phyloP scores from a whole-genome alignment of 2,329 filamentous ascomycete genomes.

The Periglandula ipomoeae region DNA sequence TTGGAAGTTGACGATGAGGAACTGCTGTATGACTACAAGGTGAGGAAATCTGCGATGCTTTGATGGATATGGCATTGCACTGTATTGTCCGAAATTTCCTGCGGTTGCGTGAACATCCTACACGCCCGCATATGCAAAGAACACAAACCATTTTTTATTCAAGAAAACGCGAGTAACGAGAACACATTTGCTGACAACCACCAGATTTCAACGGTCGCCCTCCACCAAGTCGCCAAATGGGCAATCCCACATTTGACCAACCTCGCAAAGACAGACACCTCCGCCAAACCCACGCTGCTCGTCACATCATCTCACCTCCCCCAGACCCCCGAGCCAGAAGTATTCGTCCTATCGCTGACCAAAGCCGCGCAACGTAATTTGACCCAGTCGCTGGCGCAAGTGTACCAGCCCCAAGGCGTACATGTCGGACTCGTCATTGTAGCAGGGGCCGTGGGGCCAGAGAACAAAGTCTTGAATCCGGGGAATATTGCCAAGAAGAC shows the following conservation, averaged over 20 bases:
- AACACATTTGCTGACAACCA: not conserved
- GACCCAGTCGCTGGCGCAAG: slow-evolving; percentile 32
- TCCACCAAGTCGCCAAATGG: slow-evolving; percentile 38
- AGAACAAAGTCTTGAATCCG: slow-evolving; percentile 10
- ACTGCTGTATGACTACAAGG: slow-evolving; percentile 40
- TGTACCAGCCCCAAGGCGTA: slow-evolving; percentile 29
- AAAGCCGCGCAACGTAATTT: slow-evolving; percentile 44
- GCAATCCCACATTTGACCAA: slow-evolving; percentile 32
- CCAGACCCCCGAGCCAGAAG: slow-evolving; percentile 33
- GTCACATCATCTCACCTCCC: slow-evolving; percentile 40
- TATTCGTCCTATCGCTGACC: slow-evolving; percentile 39
- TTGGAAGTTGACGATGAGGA: slow-evolving; percentile 32
- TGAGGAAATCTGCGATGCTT: too few relatives aligned
- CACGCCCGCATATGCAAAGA: too few relatives aligned
- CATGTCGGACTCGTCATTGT: slow-evolving; percentile 38
- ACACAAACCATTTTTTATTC: too few relatives aligned
- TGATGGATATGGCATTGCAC: too few relatives aligned
- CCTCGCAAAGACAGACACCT: slow-evolving; percentile 19
- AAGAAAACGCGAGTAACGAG: not conserved
- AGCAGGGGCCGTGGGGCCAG: slow-evolving; percentile 23
- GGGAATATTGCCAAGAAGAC: slow-evolving; percentile 11
- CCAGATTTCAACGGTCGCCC: slow-evolving; percentile 35
- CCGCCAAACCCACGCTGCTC: slow-evolving; percentile 33
- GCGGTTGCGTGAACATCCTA: too few relatives aligned
- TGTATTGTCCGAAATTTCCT: too few relatives aligned